phyloP scores from a whole-genome alignment of 1,139 yeast genomes.

The Geotrichum cucujoidarum region DNA sequence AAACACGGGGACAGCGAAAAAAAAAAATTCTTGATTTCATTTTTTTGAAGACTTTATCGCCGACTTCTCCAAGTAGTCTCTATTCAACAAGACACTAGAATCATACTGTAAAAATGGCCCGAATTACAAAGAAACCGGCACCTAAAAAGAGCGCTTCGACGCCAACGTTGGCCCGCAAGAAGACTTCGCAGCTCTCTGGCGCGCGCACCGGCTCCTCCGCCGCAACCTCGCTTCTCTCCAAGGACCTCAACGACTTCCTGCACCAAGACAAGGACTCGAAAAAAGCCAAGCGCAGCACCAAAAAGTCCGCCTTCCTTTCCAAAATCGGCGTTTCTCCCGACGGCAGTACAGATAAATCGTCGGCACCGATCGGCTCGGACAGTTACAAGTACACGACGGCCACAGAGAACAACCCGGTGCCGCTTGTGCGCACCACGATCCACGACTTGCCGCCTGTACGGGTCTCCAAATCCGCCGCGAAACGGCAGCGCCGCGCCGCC shows the following conservation, averaged over 20 bases:
- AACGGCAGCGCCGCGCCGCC: slow-evolving; percentile 29
- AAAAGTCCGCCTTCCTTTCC: slow-evolving; percentile 21
- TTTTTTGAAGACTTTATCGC: not conserved
- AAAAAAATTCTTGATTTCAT: not conserved
- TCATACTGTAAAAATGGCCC: slow-evolving; percentile 21
- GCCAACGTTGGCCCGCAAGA: not conserved
- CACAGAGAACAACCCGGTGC: slow-evolving; percentile 14
- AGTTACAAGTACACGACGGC: slow-evolving; percentile 19
- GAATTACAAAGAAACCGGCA: slow-evolving; percentile 17
- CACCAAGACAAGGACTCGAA: slow-evolving; percentile 29
- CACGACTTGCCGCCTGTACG: slow-evolving; percentile 15
- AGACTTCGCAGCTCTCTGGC: not conserved
- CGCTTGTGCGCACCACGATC: slow-evolving; percentile 20
- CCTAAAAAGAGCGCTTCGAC: slow-evolving; percentile 16
- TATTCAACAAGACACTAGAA: too few relatives aligned
- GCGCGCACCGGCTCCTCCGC: slow-evolving; percentile 1
- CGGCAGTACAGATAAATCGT: slow-evolving; percentile 7
- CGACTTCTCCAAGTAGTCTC: too few relatives aligned
- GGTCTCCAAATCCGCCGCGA: slow-evolving; percentile 30
- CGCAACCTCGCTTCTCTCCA: slow-evolving; percentile 19
- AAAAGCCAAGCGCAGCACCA: slow-evolving; percentile 29
- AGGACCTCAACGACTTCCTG: slow-evolving; percentile 27
- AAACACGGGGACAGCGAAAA: too few relatives aligned
- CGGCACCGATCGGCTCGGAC: slow-evolving; percentile 12
- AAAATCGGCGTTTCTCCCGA: slow-evolving; percentile 19